Conservation (phyloP, 805 yeast species). For the Hemisphaericaspora nanyangensis region DNA sequence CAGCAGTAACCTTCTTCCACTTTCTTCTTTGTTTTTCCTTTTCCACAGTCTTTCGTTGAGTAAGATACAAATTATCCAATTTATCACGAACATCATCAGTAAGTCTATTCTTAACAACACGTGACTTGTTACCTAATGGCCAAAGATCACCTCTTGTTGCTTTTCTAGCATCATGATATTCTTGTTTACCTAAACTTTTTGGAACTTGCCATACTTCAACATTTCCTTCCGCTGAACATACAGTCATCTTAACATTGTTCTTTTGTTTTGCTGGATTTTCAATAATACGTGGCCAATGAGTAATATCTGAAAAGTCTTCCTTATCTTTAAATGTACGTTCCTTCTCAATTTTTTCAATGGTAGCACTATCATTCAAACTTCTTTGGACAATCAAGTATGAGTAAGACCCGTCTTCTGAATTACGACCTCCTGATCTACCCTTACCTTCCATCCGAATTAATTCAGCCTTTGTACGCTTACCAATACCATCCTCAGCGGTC, state of each 20-base stretch:
- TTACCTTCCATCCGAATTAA: conserved; percentile 51
- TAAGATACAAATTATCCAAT: conserved; percentile 32
- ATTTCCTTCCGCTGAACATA: conserved; percentile 76
- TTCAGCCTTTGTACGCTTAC: conserved; percentile 30
- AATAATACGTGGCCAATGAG: conserved; percentile 70
- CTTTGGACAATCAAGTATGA: conserved; percentile 74
- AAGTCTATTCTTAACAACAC: conserved; percentile 26
- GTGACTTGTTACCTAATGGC: conserved; percentile 48
- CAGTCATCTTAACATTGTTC: conserved; percentile 75
- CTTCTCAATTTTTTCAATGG: conserved; percentile 40
- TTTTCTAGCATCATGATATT: conserved; percentile 88
- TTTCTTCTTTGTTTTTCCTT: conserved; percentile 32
- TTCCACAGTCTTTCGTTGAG: conserved; percentile 35
- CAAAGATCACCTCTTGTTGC: conserved; percentile 82
- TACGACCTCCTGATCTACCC: conserved; percentile 74
- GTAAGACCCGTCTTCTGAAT: conserved; percentile 66
- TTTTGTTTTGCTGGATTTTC: conserved; percentile 71
- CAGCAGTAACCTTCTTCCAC: conserved; percentile 27
- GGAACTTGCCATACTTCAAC: conserved; percentile 88
- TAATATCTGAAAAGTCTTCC: conserved; percentile 17
- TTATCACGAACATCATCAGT: conserved; percentile 28
- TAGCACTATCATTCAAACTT: conserved; percentile 39
- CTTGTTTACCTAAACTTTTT: conserved; percentile 66
- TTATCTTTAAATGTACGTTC: conserved; percentile 21
- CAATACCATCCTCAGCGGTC: conserved; percentile 51